Evolutionary conservation across 2,329 filamentous ascomycete genomes (phyloP).

Genomic region (Verruconis gallopava): DNA sequence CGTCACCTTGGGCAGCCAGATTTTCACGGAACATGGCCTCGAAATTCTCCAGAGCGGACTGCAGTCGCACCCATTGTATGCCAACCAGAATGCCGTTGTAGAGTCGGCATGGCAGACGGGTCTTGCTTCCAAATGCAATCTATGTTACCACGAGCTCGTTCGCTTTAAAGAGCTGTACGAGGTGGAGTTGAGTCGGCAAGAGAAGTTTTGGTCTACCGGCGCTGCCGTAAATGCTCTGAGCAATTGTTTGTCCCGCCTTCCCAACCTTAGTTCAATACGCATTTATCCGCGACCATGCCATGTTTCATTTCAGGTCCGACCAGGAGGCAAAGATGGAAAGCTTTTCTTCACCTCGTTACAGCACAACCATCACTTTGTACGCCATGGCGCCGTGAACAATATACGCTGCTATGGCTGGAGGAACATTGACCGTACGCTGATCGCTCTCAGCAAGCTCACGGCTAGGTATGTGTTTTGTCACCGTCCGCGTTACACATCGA

Average conservation of each 20-base stretch:
- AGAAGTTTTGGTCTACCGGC: not conserved
- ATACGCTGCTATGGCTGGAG: not conserved
- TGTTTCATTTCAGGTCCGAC: not conserved
- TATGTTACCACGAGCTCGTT: not conserved
- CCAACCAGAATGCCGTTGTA: not conserved
- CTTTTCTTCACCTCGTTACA: not conserved
- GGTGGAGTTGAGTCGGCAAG: not conserved
- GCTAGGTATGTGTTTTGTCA: not conserved
- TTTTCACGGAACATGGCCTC: slow-evolving; percentile 3
- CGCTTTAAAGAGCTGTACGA: not conserved
- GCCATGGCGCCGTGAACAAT: not conserved
- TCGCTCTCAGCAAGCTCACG: not conserved
- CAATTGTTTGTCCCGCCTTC: not conserved
- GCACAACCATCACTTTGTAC: not conserved
- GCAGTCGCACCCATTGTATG: not conserved
- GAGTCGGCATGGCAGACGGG: slow-evolving; percentile 4
- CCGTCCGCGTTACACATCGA: too few relatives aligned
- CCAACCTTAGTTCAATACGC: not conserved
- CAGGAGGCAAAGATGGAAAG: not conserved
- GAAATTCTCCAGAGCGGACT: not conserved
- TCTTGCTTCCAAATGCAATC: not conserved
- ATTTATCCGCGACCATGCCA: not conserved
- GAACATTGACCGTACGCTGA: not conserved
- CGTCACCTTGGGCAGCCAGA: slow-evolving; percentile 5
- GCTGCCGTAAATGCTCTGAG: not conserved